These are phyloP conservation scores for Enteropsectra breve DNA, from an alignment of 371 early-diverging fungal genomes.

Conservation along the genomic window DNA sequence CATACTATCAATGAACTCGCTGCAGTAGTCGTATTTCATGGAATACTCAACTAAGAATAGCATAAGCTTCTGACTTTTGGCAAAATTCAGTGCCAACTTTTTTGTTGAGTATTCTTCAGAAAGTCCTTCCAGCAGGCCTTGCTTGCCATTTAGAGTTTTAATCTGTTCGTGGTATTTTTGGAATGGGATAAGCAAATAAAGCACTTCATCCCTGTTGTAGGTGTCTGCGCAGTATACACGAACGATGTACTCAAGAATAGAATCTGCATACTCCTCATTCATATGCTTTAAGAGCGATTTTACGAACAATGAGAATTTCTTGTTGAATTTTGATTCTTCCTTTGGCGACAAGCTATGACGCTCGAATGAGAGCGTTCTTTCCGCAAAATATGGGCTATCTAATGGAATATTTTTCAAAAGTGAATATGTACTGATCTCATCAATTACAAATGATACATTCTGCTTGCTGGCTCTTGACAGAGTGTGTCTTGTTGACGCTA, in stretches of 20 bases:
- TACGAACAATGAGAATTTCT: constrained; percentile 35
- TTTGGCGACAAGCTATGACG: constrained; percentile 24
- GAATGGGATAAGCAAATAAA: constrained; percentile 36
- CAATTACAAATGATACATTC: no score
- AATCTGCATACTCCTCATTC: constrained; percentile 10
- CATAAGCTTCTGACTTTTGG: constrained; percentile 25
- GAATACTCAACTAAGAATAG: constrained; percentile 40
- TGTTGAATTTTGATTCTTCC: constrained; percentile 43
- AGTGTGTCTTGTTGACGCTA: no score
- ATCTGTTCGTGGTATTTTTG: constrained; percentile 29
- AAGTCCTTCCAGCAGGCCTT: constrained; percentile 4
- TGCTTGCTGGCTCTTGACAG: no score
- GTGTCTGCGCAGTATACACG: constrained; percentile 40
- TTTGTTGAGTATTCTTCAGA: constrained; percentile 16
- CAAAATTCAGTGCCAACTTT: constrained; percentile 21
- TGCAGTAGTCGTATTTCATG: constrained; percentile 16
- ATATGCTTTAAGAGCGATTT: constrained; percentile 12
- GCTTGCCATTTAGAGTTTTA: constrained; percentile 1
- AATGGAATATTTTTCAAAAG: constrained; percentile 34
- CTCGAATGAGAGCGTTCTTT: constrained; percentile 40
- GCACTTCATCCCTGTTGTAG: constrained; percentile 40
- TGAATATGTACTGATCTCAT: no score
- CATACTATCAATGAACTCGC: constrained; percentile 22
- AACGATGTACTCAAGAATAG: constrained; percentile 43
- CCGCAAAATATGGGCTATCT: constrained; percentile 12